Conservation (phyloP, 805 yeast genomes). For the Cyberlindnera euphorbiae region DNA sequence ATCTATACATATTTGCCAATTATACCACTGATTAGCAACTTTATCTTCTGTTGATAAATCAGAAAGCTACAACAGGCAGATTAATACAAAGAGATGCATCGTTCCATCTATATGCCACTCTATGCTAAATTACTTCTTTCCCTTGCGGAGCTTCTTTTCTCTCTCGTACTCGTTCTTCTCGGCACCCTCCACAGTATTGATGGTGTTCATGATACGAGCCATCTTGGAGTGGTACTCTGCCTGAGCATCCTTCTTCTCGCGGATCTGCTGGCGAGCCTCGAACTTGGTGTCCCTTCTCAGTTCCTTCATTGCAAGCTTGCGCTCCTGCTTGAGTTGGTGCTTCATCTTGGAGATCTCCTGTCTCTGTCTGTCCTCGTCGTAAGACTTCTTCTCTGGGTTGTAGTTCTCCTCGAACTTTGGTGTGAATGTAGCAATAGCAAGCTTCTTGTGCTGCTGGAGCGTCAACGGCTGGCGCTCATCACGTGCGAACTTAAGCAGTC, state of each 20-base stretch:
- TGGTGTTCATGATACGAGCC: conserved; percentile 79
- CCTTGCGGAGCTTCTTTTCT: conserved; percentile 65
- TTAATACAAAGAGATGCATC: no score
- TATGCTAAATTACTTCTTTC: conserved; percentile 33
- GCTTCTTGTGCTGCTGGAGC: conserved; percentile 77
- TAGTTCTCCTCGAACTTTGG: conserved; percentile 95
- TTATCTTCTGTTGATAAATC: no score
- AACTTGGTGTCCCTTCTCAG: conserved; percentile 85
- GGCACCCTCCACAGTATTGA: conserved; percentile 91
- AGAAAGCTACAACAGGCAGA: no score
- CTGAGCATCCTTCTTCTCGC: conserved; percentile 69
- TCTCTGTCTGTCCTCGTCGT: conserved; percentile 76
- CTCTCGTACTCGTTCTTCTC: conserved; percentile 90
- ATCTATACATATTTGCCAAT: no score
- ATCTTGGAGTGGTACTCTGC: conserved; percentile 84
- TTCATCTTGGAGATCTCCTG: conserved; percentile 80
- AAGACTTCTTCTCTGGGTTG: conserved; percentile 91
- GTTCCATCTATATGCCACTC: no score
- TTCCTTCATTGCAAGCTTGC: conserved; percentile 82
- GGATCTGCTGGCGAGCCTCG: conserved; percentile 79
- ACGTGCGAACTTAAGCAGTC: conserved; percentile 41
- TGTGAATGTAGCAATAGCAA: conserved; percentile 77
- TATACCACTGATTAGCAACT: no score
- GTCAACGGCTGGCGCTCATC: conserved; percentile 64
- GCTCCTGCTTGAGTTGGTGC: conserved; percentile 85